A percentile compares a stretch with the other conserved stretches of the same genome.
These are phyloP conservation scores for Metschnikowia cubensis DNA, from an alignment of 805 yeast genomes.

Conservation along the genomic window DNA sequence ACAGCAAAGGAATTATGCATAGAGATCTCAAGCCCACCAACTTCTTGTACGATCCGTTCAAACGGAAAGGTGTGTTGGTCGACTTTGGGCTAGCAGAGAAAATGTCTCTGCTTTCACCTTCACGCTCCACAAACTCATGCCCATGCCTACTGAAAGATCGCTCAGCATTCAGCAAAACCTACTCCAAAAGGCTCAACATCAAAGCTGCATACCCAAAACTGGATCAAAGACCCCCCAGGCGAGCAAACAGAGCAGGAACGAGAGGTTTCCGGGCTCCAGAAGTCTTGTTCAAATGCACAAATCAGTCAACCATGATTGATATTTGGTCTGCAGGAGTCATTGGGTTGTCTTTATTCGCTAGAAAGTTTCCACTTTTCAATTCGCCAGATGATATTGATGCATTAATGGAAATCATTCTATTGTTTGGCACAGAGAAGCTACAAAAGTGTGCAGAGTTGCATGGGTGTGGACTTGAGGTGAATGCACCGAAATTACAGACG, in stretches of 20 bases:
- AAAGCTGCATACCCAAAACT: constrained; percentile 72
- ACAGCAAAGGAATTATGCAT: constrained; percentile 39
- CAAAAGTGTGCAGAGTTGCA: constrained; percentile 77
- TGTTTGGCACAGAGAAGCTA: constrained; percentile 75
- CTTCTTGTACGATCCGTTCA: constrained; percentile 63
- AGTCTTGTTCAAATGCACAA: constrained; percentile 79
- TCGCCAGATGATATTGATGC: constrained; percentile 94
- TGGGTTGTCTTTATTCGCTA: constrained; percentile 66
- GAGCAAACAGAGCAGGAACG: constrained; percentile 97
- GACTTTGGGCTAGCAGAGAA: constrained; percentile 91
- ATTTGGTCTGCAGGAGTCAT: constrained; percentile 94
- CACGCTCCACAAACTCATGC: constrained; percentile 37
- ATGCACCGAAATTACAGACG: constrained; percentile 17
- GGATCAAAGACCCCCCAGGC: constrained; percentile 80
- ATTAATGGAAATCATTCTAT: constrained; percentile 70
- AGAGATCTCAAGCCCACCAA: constrained; percentile 54
- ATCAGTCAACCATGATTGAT: constrained; percentile 78
- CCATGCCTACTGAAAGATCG: constrained; percentile 51
- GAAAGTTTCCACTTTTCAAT: constrained; percentile 90
- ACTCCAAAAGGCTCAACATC: constrained; percentile 25
- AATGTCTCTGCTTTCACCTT: constrained; percentile 13
- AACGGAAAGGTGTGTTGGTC: constrained; percentile 73
- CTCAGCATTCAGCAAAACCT: constrained; percentile 13
- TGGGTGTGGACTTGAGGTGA: constrained; percentile 77
- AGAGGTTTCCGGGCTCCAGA: constrained; percentile 95